Base-by-base conservation (phyloP, 2,329 filamentous ascomycete genomes). In the Cyclaneusma minus region DNA sequence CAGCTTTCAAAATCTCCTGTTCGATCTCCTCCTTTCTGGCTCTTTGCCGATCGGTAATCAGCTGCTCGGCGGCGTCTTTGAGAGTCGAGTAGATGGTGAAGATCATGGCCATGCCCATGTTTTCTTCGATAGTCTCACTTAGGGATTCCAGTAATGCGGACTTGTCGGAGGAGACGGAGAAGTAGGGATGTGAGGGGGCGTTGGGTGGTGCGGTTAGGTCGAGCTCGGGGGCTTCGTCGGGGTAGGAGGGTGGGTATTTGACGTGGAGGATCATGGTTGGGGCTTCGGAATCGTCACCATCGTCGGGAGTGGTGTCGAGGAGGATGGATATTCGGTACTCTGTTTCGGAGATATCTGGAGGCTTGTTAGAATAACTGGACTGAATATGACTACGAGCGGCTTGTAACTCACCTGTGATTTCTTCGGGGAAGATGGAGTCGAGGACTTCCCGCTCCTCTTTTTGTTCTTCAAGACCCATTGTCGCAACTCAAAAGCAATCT, bases 351-450 rank as follows among this genome's bases (percentile, higher is more conserved):
- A 94, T 72, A 50, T 94, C 89, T 89, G 49, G 14, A 15, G 18
- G 28, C 19, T 6, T 30, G 30, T 39, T 23, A 37, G 27, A 25
- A 19, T 21, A 6, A 19, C 12, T 18, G 17, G 24, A 13, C n/a
- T n/a, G n/a, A n/a, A n/a, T n/a, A n/a, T n/a, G n/a, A n/a, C n/a
- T n/a, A n/a, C n/a, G n/a, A n/a, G n/a, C n/a, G n/a, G n/a, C 7
- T 18, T 13, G 23, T 13, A 17, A 36, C 51, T 24, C 45, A 87
- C 84, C 79, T 66, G 76, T 87, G 41, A 98, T 93, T 58, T 98
- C 89, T 33, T 98, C 87, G 2, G 89, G 84, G 42, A 95, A 98
- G 47, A 98, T 98, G 34, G 87, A 94, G 48, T 92, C 83, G 49
- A 98, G 82, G 42, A 98, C 87, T 54, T 98, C 89, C 35, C 85